Conservation (phyloP, 805 yeast species). For the Yamadazyma tumulicola region DNA sequence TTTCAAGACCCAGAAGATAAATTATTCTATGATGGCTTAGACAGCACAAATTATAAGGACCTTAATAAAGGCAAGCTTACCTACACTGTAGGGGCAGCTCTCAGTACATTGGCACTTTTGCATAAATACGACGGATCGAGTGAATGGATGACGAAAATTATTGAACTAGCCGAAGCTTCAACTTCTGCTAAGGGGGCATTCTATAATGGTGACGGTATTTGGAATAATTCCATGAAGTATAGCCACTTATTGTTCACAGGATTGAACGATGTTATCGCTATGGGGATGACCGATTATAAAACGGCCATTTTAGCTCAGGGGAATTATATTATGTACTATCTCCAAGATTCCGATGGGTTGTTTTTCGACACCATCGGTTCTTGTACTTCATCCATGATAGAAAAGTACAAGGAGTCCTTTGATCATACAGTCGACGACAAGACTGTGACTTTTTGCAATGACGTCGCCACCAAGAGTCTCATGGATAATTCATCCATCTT, state of each 20-base stretch:
- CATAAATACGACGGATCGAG: constrained; percentile 13
- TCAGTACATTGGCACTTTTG: constrained; percentile 20
- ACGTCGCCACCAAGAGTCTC: constrained; percentile 10
- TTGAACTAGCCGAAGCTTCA: constrained; percentile 16
- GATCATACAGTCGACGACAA: constrained; percentile 2
- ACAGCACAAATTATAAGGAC: constrained; percentile 11
- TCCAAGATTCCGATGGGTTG: constrained; percentile 14
- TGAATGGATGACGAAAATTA: constrained; percentile 13
- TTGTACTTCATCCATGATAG: constrained; percentile 6
- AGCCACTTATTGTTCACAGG: constrained; percentile 22
- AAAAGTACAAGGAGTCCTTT: constrained; percentile 7
- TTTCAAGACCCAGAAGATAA: constrained; percentile 18
- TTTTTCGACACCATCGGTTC: constrained; percentile 9
- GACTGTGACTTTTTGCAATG: constrained; percentile 6
- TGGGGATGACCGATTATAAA: constrained; percentile 4
- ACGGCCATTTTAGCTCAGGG: constrained; percentile 15
- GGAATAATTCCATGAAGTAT: constrained; percentile 24
- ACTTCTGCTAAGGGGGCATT: constrained; percentile 17
- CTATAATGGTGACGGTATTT: constrained; percentile 17
- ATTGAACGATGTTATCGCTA: constrained; percentile 13
- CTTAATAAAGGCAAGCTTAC: constrained; percentile 17
- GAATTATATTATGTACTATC: constrained; percentile 11
- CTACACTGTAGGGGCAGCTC: constrained; percentile 18
- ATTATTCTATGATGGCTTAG: constrained; percentile 23
- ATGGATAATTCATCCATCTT: constrained; percentile 17